Evolutionary conservation across 352 stramenopile species (phyloP), one percentile per base, ranked within the genome.

Genomic region (Globisporangium cylindrosporum): DNA sequence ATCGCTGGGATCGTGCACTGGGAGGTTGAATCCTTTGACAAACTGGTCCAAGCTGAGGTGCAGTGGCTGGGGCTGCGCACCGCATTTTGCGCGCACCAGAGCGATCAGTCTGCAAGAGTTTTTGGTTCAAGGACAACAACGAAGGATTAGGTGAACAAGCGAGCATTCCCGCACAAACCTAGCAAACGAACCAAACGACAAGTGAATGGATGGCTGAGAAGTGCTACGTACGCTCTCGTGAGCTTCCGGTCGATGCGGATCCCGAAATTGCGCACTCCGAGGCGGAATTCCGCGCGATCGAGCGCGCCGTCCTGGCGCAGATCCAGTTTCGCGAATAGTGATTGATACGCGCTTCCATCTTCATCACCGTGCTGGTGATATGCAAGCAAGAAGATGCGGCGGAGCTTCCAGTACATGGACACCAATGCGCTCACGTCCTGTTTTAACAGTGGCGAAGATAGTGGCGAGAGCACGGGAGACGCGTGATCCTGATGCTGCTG

Each of bases 251-350:
- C 73, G 18, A 94, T 74, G 4, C 81, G 71, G 10, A 94, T 60
- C 0, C 82, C 78, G 22, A 91, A 88, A 34, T 69, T 68, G 24
- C 73, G 69, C 18, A 80, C 60, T 0, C 84, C 84, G 22, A 75
- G n/a, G 27, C 84, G 81, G 63, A 94, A 76, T 46, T 90, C 79
- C 7, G 81, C 78, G 7, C 86, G 81, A 68, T 94, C 84, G 1
- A 94, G 66, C 2, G 86, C 71, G 5, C 83, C 79, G 46, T 88
- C 78, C 38, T 71, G 69, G 15, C 80, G 79, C 10, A 69, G 60
- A 67, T 92, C 84, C 0, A 92, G 71, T n/a, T 74, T 66, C 10
- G 63, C 65, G 49, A 88, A 92, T 15, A 92, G 57, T 0, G 61
- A 41, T 3, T 54, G 34, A n/a, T 73, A 79, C 25, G 67, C 58